Percentiles rank a stretch among this genome's conserved stretches.
Evolutionary conservation across 1,139 yeast genomes (phyloP).

Genomic region (Candida freyschussii): DNA sequence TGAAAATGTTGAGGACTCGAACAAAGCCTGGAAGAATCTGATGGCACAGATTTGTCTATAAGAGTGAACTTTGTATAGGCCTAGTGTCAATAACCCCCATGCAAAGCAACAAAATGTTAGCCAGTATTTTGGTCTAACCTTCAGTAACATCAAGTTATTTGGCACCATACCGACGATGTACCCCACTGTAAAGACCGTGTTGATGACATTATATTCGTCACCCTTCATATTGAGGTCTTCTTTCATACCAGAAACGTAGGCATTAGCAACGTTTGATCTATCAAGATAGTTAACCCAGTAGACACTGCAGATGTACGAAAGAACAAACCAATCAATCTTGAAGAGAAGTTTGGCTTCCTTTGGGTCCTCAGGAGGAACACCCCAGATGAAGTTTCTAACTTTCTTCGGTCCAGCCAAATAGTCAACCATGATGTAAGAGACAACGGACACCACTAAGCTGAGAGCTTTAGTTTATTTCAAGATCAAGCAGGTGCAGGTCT

Average conservation of each 20-base stretch:
- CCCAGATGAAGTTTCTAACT: constrained; percentile 32
- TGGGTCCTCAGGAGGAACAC: constrained; percentile 36
- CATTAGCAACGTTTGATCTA: constrained; percentile 45
- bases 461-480: too few relatives aligned
- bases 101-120: constrained; percentile 47
- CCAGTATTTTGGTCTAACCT: constrained; percentile 52
- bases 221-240: constrained; percentile 48
- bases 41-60: constrained; percentile 45
- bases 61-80: constrained; percentile 41
- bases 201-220: constrained; percentile 43
- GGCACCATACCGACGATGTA: constrained; percentile 57
- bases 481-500: too few relatives aligned
- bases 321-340: constrained; percentile 52
- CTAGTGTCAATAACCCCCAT: constrained; percentile 53
- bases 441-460: too few relatives aligned
- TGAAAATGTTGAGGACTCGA: constrained; percentile 50
- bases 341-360: constrained; percentile 39
- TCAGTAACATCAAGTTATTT: constrained; percentile 45
- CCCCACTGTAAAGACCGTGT: constrained; percentile 57
- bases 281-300: constrained; percentile 55
- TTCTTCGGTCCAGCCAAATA: constrained; percentile 11
- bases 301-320: constrained; percentile 46
- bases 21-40: constrained; percentile 50
- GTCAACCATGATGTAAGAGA: constrained; percentile 3
- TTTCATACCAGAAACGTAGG: constrained; percentile 60